phyloP scores from a whole-genome alignment of 73 alveolate species.

The Blepharisma stoltei region DNA sequence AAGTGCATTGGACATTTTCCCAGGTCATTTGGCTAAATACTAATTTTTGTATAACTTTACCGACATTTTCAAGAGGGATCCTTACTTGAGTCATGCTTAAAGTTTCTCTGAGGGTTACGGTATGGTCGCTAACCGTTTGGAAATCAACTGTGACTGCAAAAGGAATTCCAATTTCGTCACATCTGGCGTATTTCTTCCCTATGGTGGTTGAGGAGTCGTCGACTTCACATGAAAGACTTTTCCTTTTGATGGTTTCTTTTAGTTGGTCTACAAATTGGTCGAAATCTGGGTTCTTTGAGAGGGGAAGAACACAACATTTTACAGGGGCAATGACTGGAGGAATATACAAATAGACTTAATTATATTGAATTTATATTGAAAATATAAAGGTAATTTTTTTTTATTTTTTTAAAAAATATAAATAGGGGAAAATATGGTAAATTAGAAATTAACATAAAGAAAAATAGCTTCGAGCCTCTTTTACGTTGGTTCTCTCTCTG shows the following conservation, averaged over 20 bases:
- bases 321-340: conserved; percentile 93
- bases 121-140: conserved; percentile 75
- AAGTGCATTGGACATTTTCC: conserved; percentile 7
- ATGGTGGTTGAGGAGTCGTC: conserved; percentile 90
- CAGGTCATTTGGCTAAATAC: background rate
- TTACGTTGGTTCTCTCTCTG: conserved; percentile 76
- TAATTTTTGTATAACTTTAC: conserved; percentile 37
- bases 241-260: conserved; percentile 62
- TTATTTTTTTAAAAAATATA: no score
- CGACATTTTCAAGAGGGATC: conserved; percentile 71
- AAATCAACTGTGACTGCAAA: conserved; percentile 97
- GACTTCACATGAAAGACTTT: conserved; percentile 90
- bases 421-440: no score
- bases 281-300: conserved; percentile 71
- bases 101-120: conserved; percentile 94
- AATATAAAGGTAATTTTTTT: no score
- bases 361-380: no score
- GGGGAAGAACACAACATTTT: conserved; percentile 89
- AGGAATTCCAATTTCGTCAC: conserved; percentile 99
- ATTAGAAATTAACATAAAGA: no score
- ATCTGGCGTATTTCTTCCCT: conserved; percentile 98
- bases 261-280: conserved; percentile 60
- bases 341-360: conserved; percentile 84
- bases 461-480: conserved; percentile 81
- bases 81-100: conserved; percentile 87